These are phyloP conservation scores for Pugionium dolabratum DNA, from an alignment of 345 rosid species.

Conservation along the genomic window DNA sequence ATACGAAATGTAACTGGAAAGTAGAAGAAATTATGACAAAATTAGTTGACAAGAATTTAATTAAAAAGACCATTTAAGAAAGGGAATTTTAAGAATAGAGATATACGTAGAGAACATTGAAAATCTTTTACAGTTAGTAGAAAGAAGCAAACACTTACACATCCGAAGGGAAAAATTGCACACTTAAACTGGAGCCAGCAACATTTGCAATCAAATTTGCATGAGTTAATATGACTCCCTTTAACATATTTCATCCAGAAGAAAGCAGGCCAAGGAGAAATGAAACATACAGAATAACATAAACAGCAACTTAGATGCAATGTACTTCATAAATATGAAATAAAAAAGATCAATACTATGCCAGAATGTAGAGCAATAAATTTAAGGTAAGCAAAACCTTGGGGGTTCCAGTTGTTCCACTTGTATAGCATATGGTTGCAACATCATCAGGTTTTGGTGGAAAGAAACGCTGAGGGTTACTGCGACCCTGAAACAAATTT, in stretches of 20 bases:
- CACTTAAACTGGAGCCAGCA: slow-evolving; percentile 61
- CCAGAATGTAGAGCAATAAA: neutral
- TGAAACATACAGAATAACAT: slow-evolving; percentile 20
- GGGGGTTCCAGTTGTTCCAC: slow-evolving; percentile 76
- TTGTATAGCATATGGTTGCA: slow-evolving; percentile 56
- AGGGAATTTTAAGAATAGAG: slow-evolving; percentile 14
- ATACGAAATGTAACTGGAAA: slow-evolving; percentile 83
- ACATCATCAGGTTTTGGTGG: slow-evolving; percentile 83
- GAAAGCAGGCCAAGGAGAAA: slow-evolving; percentile 28
- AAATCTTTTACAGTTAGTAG: neutral
- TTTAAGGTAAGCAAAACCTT: slow-evolving; percentile 55
- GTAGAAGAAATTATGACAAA: slow-evolving; percentile 26
- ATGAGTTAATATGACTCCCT: slow-evolving; percentile 93
- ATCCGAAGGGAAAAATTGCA: slow-evolving; percentile 72
- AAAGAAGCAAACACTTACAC: slow-evolving; percentile 58
- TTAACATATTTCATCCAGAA: slow-evolving; percentile 28
- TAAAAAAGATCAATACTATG: neutral
- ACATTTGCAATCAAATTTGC: slow-evolving; percentile 80
- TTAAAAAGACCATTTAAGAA: slow-evolving; percentile 12
- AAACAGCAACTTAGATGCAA: slow-evolving; percentile 31
- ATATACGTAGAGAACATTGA: slow-evolving; percentile 16
- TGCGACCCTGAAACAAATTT: slow-evolving; percentile 51
- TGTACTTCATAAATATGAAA: slow-evolving; percentile 5
- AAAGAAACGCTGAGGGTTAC: slow-evolving; percentile 61
- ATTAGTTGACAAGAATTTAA: neutral